Conservation (phyloP, 2,329 filamentous ascomycete genomes). For the Colletotrichum aenigma region DNA sequence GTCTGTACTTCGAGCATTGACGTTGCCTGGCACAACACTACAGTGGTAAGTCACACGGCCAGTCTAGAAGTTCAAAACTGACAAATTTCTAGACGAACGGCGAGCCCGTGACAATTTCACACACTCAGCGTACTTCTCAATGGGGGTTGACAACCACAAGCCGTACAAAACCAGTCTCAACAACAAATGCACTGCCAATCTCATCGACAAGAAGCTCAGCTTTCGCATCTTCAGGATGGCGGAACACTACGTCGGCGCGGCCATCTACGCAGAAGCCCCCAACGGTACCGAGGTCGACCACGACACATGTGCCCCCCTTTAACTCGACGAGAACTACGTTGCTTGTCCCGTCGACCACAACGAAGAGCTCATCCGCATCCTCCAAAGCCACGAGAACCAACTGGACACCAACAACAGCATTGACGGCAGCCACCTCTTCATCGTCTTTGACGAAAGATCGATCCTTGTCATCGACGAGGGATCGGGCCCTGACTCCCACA, state of each 20-base stretch:
- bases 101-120: accelerated
- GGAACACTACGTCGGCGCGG: not conserved
- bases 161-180: not conserved
- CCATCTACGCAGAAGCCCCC: not conserved
- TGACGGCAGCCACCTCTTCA: not conserved
- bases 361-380: not conserved
- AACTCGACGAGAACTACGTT: not conserved
- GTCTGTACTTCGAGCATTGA: not conserved
- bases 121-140: not conserved
- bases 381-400: not conserved
- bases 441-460: too few relatives aligned
- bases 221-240: not conserved
- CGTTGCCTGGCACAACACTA: not conserved
- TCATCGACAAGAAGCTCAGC: not conserved
- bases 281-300: not conserved
- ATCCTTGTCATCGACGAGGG: not conserved
- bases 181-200: not conserved
- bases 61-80: not conserved
- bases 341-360: not conserved
- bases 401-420: not conserved
- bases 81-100: not conserved
- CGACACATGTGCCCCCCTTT: not conserved
- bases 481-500: not conserved
- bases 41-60: not conserved
- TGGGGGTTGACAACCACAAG: not conserved